Evolutionary conservation across 1,284 basidiomycete genomes (phyloP).

Genomic region (Fomitopsis pinicola): DNA sequence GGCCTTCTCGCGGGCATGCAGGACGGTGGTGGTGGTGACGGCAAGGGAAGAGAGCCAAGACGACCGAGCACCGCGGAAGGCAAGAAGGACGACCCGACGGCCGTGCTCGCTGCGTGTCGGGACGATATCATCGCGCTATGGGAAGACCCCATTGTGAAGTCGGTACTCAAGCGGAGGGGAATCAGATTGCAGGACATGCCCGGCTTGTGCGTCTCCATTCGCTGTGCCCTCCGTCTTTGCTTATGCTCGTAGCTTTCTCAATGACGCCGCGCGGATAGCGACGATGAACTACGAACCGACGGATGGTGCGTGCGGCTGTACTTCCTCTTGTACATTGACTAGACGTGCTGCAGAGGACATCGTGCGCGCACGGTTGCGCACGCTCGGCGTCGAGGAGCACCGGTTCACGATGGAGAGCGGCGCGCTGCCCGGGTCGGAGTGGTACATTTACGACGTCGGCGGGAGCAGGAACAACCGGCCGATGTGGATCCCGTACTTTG

Average conservation of each 20-base stretch:
- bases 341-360: slow-evolving; percentile 43
- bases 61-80: slow-evolving; percentile 18
- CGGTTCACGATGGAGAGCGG: slow-evolving; percentile 51
- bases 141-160: slow-evolving; percentile 48
- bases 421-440: slow-evolving; percentile 42
- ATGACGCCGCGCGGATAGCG: slow-evolving; percentile 56
- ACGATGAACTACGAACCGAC: slow-evolving; percentile 46
- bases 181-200: slow-evolving; percentile 51
- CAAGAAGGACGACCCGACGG: slow-evolving; percentile 20
- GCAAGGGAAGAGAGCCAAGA: slow-evolving; percentile 5
- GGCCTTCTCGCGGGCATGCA: slow-evolving; percentile 21
- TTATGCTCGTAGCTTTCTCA: slow-evolving; percentile 42
- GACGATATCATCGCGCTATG: slow-evolving; percentile 50
- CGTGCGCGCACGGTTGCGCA: slow-evolving; percentile 55
- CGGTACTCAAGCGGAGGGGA: slow-evolving; percentile 40
- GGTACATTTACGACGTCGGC: slow-evolving; percentile 65
- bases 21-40: background rate
- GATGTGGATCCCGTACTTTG: slow-evolving; percentile 68
- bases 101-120: slow-evolving; percentile 24
- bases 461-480: slow-evolving; percentile 54
- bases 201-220: slow-evolving; percentile 43
- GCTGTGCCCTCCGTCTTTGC: background rate
- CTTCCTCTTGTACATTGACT: background rate
- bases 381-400: slow-evolving; percentile 64
- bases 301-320: slow-evolving; percentile 30